Conservation (phyloP, 345 rosid species). For the Citrus maxima region DNA sequence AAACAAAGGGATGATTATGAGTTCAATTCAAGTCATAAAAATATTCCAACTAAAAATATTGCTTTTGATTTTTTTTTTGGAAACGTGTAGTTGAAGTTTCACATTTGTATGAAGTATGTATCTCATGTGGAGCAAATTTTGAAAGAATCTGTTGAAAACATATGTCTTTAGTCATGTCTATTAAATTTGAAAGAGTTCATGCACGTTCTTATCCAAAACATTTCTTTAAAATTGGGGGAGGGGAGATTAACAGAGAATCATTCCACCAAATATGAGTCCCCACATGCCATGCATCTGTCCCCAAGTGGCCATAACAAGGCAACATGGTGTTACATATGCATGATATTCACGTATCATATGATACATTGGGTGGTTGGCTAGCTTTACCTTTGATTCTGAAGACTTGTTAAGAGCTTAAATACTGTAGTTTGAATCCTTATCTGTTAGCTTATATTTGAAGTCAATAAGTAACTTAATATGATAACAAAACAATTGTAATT, state of each 20-base stretch:
- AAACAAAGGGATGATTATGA: too few relatives aligned
- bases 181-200: neutral
- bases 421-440: neutral
- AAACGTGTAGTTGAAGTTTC: too few relatives aligned
- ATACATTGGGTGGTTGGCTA: neutral
- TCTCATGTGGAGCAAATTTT: neutral
- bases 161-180: neutral
- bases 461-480: neutral
- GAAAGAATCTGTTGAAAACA: neutral
- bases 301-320: neutral
- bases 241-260: neutral
- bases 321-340: neutral
- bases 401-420: too few relatives aligned
- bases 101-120: too few relatives aligned
- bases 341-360: neutral
- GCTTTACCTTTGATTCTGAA: neutral
- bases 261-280: slow-evolving; percentile 9
- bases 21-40: too few relatives aligned
- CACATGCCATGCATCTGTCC: neutral
- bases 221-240: neutral
- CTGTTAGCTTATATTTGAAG: neutral
- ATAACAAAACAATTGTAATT: too few relatives aligned
- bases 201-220: slow-evolving; percentile 2
- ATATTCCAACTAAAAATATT: too few relatives aligned
- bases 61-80: too few relatives aligned